These are phyloP conservation scores for Cardamine resedifolia DNA, from an alignment of 345 rosid genomes.

Conservation along the genomic window DNA sequence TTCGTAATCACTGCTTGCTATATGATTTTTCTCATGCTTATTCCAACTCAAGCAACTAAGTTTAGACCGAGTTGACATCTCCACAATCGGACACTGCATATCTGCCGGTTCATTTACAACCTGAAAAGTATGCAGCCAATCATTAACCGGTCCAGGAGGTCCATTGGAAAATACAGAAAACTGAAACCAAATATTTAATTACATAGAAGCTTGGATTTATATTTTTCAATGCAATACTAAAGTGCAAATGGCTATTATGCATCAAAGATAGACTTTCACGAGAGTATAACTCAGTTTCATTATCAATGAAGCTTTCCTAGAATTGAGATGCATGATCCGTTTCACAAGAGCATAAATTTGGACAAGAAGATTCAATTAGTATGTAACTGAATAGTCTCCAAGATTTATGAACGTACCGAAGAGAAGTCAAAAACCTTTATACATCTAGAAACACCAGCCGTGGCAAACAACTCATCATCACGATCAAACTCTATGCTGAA, in stretches of 20 bases:
- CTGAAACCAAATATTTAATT: background rate
- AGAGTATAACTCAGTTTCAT: slow-evolving; percentile 6
- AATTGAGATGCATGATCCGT: slow-evolving; percentile 13
- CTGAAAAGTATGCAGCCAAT: slow-evolving; percentile 44
- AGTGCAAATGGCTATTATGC: slow-evolving; percentile 15
- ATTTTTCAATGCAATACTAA: slow-evolving; percentile 1
- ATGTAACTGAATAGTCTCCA: slow-evolving; percentile 6
- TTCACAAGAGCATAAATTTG: slow-evolving; percentile 15
- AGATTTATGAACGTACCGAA: slow-evolving; percentile 49
- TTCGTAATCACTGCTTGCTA: slow-evolving; percentile 99
- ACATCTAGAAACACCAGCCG: slow-evolving; percentile 96
- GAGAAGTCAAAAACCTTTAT: slow-evolving; percentile 96
- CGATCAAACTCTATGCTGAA: slow-evolving; percentile 97
- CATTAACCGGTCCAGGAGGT: slow-evolving; percentile 5
- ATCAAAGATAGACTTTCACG: slow-evolving; percentile 9
- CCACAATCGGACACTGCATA: slow-evolving; percentile 84
- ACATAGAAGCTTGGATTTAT: slow-evolving; percentile 3
- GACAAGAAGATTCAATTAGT: background rate
- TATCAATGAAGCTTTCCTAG: slow-evolving; percentile 14
- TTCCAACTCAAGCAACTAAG: slow-evolving; percentile 99
- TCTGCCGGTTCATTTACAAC: slow-evolving; percentile 80
- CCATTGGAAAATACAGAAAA: background rate
- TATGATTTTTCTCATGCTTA: slow-evolving; percentile 81
- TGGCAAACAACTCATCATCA: slow-evolving; percentile 96
- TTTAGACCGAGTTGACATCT: slow-evolving; percentile 95